Conservation (phyloP, 129 eudicot species). For the Pulicaria dysenterica region DNA sequence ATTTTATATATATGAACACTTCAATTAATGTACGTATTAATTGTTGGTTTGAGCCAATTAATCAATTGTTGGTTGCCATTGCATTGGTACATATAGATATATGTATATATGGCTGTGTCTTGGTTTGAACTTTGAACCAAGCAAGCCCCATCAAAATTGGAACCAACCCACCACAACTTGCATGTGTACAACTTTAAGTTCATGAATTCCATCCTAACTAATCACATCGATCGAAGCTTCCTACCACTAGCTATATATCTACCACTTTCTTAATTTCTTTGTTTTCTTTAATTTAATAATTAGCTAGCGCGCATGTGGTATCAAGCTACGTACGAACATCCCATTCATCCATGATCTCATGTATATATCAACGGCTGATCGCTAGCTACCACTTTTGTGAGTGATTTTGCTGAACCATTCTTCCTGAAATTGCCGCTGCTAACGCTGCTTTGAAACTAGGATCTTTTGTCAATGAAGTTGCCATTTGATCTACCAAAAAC, state of each 20-base stretch:
- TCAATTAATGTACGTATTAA: not conserved
- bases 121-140: constrained; percentile 17
- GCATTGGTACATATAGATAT: no score
- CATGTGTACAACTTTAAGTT: not conserved
- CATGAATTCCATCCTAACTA: constrained; percentile 21
- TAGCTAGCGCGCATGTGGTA: constrained; percentile 37
- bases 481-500: constrained; percentile 88
- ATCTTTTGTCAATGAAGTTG: constrained; percentile 79
- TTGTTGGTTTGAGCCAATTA: constrained; percentile 13
- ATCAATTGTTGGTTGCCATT: not conserved
- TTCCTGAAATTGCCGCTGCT: constrained; percentile 92
- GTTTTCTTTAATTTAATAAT: not conserved
- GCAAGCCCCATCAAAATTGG: constrained; percentile 21
- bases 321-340: constrained; percentile 24
- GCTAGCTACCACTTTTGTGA: constrained; percentile 48
- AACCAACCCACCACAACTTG: constrained; percentile 28
- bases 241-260: constrained; percentile 12
- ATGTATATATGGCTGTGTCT: no score
- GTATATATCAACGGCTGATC: not conserved
- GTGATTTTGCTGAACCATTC: constrained; percentile 63
- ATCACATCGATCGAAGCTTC: constrained; percentile 23
- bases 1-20: constrained; percentile 33
- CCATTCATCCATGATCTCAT: constrained; percentile 25
- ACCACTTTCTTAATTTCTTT: not conserved
- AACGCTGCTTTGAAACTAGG: constrained; percentile 88